Base-by-base conservation (phyloP, 2,329 filamentous ascomycete genomes). In the Pestalotiopsis fici region DNA sequence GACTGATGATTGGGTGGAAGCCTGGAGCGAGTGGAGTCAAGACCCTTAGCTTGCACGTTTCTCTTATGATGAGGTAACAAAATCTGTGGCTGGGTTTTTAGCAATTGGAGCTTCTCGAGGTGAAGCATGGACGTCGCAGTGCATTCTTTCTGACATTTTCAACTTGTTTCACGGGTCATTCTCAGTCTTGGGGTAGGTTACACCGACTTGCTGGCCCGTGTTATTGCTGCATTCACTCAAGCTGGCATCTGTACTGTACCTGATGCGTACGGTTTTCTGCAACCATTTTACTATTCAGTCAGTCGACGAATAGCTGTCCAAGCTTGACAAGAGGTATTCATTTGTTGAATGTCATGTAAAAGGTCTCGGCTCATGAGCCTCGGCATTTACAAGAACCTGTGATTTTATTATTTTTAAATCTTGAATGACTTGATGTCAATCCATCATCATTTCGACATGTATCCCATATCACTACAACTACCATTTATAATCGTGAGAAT, bases 31-130 rank as follows among this genome's bases (percentile, higher is more conserved):
- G n/a, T 37, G 18, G 57, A 39, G 15, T 21, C 11, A 27, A 15
- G n/a, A 25, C n/a, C 31, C 27, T 35, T n/a, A 13, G 27, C 31
- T 31, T 21, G 31, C 13, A 13, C 57, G 57, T 31, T 57, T 27
- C 55, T 35, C 57, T 57, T 13, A 18, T 7, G 31, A 21, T 31
- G 6, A 31, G n/a, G n/a, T 21, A 60, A 60, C 25, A 31, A 60
- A 60, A 60, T 60, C 21, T 60, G 57, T 60, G 57, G 57, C 57
- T 60, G 57, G 57, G 57, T 31, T 57, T 57, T 27, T 11, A n/a
- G 43, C 18, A 9, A 50, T 21, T 18, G n/a, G n/a, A 21, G n/a
- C 43, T 50, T 11, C 31, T 35, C 11, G 31, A 21, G n/a, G 43
- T n/a, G n/a, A n/a, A 50, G 43, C 43, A 50, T 50, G n/a, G n/a